Evolutionary conservation across 2,329 filamentous ascomycete genomes (phyloP), one percentile per base, ranked within the genome.

Genomic region (Gliomastix tumulicola): DNA sequence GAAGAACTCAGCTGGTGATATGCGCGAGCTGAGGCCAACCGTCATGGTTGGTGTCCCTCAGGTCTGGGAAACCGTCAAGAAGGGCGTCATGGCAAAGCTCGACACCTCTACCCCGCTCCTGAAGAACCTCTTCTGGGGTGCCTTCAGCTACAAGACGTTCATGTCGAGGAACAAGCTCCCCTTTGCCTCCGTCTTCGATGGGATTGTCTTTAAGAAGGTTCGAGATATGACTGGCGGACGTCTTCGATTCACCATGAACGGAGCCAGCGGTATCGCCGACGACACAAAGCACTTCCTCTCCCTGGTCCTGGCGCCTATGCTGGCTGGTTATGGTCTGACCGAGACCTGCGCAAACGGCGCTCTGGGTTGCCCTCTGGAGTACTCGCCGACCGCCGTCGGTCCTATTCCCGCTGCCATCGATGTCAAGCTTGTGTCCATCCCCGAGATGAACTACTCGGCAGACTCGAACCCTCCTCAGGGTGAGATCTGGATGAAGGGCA

Each of bases 1-100:
- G 62, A 81, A 82, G 47, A 92, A 97, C 62, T 96, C 86, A 67
- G 79, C 82, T 48, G 90, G 92, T 49, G 92, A 98, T 51, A 95
- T 98, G 64, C 84, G 85, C 42, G 89, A 96, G 54, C 84, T 97
- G 56, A 76, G 76, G 49, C 92, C 92, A 2, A 94, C 88, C 3
- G 76, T 96, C 55, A 76, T 98, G 56, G 84, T 96, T 27, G 92
- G 92, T 58, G 92, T 98, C 4, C 92, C 92, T 3, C 89, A 94
- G 40, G 84, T 98, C 21, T 98, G 90, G 89, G 92, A 98, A 65
- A 89, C 87, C 2, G 84, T 98, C 51, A 90, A 88, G 70, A 98
- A 98, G 71, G 92, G 92, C 37, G 85, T 98, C 51, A 69, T 90
- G 45, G 65, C 69, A 50, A 88, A 88, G 61, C 81, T 97, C 41